phyloP scores from a whole-genome alignment of 495 filamentous ascomycete genomes.

The Xylaria castorea region DNA sequence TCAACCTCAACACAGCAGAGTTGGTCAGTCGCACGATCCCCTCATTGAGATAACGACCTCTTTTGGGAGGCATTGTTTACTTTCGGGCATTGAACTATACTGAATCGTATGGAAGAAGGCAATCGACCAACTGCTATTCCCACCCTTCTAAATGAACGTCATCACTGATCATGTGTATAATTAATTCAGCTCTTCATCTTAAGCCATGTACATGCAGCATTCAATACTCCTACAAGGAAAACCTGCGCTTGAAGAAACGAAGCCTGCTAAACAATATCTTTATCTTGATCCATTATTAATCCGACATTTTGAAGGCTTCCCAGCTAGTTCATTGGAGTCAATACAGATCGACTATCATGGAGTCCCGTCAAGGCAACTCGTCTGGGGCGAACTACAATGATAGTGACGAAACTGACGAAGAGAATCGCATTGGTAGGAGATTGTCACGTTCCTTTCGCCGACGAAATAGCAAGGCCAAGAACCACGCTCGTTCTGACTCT shows the following conservation, averaged over 20 bases:
- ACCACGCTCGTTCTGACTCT: constrained; percentile 32
- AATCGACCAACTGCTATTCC: not conserved
- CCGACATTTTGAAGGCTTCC: not conserved
- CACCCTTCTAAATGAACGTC: not conserved
- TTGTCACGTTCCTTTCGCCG: constrained; percentile 32
- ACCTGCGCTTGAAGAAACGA: not conserved
- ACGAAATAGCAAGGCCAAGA: constrained; percentile 21
- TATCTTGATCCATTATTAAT: not conserved
- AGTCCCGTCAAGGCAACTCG: not conserved
- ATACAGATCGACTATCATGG: constrained; percentile 9
- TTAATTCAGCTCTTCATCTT: not conserved
- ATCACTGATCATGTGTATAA: not conserved
- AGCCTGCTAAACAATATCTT: not conserved
- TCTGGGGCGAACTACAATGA: not conserved
- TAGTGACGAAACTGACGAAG: not conserved
- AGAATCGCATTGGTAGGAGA: not conserved
- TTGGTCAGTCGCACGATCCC: constrained; percentile 50
- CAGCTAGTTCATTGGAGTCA: not conserved
- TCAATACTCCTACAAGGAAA: not conserved
- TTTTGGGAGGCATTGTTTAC: not conserved
- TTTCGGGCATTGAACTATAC: not conserved
- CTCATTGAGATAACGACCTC: not conserved
- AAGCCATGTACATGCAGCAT: not conserved
- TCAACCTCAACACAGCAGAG: constrained; percentile 11
- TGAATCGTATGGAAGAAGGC: not conserved